These are phyloP conservation scores for Fusarium armeniacum DNA, from an alignment of 2,329 filamentous ascomycete genomes.

Conservation along the genomic window DNA sequence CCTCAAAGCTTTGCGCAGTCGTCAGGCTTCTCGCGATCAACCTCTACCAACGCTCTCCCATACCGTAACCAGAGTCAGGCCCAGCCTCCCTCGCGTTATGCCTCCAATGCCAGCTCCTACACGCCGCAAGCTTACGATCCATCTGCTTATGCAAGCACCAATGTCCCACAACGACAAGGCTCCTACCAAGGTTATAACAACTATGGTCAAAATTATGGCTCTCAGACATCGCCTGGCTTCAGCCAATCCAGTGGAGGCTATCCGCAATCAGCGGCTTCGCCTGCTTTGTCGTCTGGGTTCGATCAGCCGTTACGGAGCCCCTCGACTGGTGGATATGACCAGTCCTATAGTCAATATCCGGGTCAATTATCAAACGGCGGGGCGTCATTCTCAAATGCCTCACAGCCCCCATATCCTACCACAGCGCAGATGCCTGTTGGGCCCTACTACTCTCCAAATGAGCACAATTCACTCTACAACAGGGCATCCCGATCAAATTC, in stretches of 20 bases:
- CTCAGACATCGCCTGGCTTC: constrained; percentile 55
- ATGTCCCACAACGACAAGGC: constrained; percentile 64
- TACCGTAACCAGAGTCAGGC: constrained; percentile 59
- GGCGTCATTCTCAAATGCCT: constrained; percentile 53
- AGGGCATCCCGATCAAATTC: constrained; percentile 65
- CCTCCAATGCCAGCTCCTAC: constrained; percentile 60
- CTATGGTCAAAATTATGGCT: constrained; percentile 60
- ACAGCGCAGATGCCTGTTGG: constrained; percentile 67
- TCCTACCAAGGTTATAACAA: constrained; percentile 64
- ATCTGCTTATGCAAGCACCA: constrained; percentile 68
- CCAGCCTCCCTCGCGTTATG: constrained; percentile 55
- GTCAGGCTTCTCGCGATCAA: constrained; percentile 59
- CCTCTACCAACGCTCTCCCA: constrained; percentile 66
- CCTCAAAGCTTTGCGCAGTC: constrained; percentile 72
- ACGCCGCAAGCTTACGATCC: constrained; percentile 70
- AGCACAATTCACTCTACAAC: constrained; percentile 62
- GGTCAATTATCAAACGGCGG: constrained; percentile 58
- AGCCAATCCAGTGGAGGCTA: constrained; percentile 54
- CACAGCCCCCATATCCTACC: constrained; percentile 66
- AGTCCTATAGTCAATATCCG: constrained; percentile 56
- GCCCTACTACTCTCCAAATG: constrained; percentile 63
- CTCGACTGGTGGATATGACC: constrained; percentile 55
- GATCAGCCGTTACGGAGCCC: constrained; percentile 59
- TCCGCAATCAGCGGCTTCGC: constrained; percentile 49
- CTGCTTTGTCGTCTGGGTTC: constrained; percentile 55